A percentile compares a stretch with the other conserved stretches of the same genome.
Conservation (phyloP, 441 rosid genomes). For the Pelargonium fulgidum region DNA sequence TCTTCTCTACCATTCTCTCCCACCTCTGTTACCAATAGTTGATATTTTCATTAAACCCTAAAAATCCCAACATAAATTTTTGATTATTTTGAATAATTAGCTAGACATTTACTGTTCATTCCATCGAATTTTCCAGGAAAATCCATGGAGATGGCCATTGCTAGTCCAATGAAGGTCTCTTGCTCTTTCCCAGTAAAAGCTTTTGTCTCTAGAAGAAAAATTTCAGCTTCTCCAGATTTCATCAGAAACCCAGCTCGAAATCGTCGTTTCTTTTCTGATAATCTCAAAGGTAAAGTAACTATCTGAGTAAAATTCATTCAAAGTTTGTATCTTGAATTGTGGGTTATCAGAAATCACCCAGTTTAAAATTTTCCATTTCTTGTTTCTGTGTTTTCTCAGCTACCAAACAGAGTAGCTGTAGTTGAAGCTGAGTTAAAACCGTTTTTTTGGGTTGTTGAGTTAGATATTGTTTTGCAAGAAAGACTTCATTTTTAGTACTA, state of each 20-base stretch:
- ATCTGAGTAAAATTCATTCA: not conserved
- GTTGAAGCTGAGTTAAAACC: not conserved
- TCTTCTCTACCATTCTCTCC: too few relatives aligned
- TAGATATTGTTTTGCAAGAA: not conserved
- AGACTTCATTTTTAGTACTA: not conserved
- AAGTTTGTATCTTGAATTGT: not conserved
- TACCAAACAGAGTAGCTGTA: not conserved
- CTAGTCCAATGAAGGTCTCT: not conserved
- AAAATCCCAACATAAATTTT: not conserved
- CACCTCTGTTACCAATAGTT: not conserved
- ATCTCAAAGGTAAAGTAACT: not conserved
- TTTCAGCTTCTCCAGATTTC: slow-evolving; percentile 1
- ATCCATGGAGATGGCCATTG: slow-evolving; percentile 5
- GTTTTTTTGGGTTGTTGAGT: not conserved
- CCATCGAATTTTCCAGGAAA: not conserved
- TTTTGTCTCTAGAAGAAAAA: not conserved
- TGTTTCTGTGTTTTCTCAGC: not conserved
- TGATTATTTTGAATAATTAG: not conserved
- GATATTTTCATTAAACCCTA: not conserved
- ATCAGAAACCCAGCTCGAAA: slow-evolving; percentile 6
- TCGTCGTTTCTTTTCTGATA: slow-evolving; percentile 1
- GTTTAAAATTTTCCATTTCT: not conserved
- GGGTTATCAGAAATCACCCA: not conserved
- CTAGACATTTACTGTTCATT: not conserved
- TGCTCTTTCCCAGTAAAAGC: not conserved